phyloP scores from a whole-genome alignment of 139 green algal genomes.

The Chlorella sp. region DNA sequence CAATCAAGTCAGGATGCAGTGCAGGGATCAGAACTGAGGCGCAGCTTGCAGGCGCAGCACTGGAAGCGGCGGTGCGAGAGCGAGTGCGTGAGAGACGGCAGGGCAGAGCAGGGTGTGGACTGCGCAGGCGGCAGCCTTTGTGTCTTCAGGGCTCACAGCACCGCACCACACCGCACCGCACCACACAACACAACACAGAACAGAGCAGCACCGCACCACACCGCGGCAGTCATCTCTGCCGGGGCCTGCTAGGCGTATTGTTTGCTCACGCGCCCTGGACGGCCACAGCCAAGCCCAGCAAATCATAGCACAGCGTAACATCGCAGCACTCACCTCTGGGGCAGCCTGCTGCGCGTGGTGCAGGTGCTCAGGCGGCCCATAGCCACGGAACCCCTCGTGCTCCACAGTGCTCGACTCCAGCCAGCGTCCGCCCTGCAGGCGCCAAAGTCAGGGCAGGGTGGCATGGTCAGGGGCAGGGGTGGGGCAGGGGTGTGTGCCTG shows the following conservation, averaged over 20 bases:
- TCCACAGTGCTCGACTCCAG: conserved; percentile 24
- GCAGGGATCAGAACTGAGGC: too few species aligned
- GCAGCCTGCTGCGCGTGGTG: background rate
- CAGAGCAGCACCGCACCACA: background rate
- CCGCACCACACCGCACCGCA: background rate
- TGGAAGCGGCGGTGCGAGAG: too few species aligned
- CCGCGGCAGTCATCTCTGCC: too few species aligned
- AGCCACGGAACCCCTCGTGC: background rate
- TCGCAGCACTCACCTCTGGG: background rate
- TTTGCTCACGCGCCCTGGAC: background rate
- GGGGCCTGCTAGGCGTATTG: background rate
- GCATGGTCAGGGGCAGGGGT: too few species aligned
- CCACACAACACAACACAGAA: background rate
- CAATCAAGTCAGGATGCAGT: too few species aligned
- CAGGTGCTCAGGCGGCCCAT: background rate
- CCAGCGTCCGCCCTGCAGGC: conserved; percentile 11
- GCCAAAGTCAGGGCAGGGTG: too few species aligned
- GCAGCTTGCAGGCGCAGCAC: too few species aligned
- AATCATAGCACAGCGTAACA: background rate
- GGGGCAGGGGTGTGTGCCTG: too few species aligned
- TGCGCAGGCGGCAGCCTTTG: background rate
- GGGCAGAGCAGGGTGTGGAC: background rate
- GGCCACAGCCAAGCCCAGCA: background rate
- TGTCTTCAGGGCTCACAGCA: too few species aligned
- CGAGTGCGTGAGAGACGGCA: background rate